A percentile compares a stretch with the other conserved stretches of the same genome.
phyloP scores from a whole-genome alignment of 345 rosid species.

The Streptanthus diversifolius region DNA sequence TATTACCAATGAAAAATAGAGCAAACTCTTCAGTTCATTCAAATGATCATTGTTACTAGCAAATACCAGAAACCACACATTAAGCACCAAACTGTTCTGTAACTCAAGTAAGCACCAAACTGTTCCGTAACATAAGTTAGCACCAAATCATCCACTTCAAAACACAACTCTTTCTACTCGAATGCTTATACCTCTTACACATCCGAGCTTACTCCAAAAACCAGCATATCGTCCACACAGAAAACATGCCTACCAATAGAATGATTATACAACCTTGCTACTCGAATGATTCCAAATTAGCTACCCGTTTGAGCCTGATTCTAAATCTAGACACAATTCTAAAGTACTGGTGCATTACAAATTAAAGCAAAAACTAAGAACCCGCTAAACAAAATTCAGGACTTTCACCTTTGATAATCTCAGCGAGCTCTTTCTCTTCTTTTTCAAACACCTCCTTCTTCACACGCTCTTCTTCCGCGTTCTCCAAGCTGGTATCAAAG shows the following conservation, averaged over 20 bases:
- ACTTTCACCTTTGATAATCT: conserved; percentile 53
- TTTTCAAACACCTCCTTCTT: conserved; percentile 43
- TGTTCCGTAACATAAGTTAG: not conserved
- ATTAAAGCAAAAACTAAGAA: not conserved
- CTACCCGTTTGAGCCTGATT: not conserved
- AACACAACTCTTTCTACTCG: not conserved
- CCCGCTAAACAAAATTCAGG: not conserved
- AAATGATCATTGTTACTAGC: not conserved
- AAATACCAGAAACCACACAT: not conserved
- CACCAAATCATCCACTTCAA: not conserved
- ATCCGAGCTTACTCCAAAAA: not conserved
- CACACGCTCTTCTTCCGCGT: conserved; percentile 35
- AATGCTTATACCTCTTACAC: not conserved
- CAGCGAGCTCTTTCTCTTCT: conserved; percentile 61
- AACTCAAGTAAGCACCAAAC: not conserved
- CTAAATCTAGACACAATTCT: not conserved
- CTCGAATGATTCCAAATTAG: conserved; percentile 5
- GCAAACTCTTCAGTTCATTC: not conserved
- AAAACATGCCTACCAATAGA: not conserved
- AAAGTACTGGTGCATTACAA: not conserved
- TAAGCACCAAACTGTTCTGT: not conserved
- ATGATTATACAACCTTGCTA: not conserved
- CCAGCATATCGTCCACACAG: not conserved
- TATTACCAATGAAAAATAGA: too few relatives aligned
- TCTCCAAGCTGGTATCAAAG: conserved; percentile 20